Evolutionary conservation across 345 rosid species (phyloP).

Genomic region (Populus alba): DNA sequence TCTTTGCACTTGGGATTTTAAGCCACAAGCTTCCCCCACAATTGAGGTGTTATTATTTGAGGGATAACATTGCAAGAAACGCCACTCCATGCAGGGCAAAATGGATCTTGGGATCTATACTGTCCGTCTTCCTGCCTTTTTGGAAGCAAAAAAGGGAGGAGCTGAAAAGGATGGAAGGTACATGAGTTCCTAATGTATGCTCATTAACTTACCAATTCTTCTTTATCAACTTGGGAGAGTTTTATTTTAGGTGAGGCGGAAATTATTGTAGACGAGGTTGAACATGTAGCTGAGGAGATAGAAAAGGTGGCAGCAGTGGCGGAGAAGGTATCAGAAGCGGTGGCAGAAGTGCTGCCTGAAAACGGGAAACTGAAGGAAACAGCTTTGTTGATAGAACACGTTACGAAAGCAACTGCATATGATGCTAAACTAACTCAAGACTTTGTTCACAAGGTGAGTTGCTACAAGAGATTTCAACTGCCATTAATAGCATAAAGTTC

Average conservation of each 20-base stretch:
- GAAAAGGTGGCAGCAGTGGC: slow-evolving; percentile 33
- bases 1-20: no score
- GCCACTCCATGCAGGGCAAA: no score
- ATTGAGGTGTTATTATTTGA: no score
- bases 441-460: slow-evolving; percentile 56
- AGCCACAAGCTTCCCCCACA: no score
- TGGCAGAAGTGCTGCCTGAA: slow-evolving; percentile 47
- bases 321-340: slow-evolving; percentile 21
- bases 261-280: slow-evolving; percentile 44
- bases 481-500: neutral
- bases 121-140: slow-evolving; percentile 47
- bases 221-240: neutral
- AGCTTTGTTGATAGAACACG: slow-evolving; percentile 48
- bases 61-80: no score
- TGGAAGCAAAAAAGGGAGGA: slow-evolving; percentile 48
- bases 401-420: slow-evolving; percentile 57
- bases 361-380: slow-evolving; percentile 51
- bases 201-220: neutral
- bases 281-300: slow-evolving; percentile 43
- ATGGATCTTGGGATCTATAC: slow-evolving; percentile 44
- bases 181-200: neutral
- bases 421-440: slow-evolving; percentile 50
- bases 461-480: neutral
- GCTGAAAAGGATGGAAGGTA: slow-evolving; percentile 56
- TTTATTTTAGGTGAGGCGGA: slow-evolving; percentile 30